Evolutionary conservation across 495 filamentous ascomycete species (phyloP).

Genomic region (Podospora anserina): DNA sequence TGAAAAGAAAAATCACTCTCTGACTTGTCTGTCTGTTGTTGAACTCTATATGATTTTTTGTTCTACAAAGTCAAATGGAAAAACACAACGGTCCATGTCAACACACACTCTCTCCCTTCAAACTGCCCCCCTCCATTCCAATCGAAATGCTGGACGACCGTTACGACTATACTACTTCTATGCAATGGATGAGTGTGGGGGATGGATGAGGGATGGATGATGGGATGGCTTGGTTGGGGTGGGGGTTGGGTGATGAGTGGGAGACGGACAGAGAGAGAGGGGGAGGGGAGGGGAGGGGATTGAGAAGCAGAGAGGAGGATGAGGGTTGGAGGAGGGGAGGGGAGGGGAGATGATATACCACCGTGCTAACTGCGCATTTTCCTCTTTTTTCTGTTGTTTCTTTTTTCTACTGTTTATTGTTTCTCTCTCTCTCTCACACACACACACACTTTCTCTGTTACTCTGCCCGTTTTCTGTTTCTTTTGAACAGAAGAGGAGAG

Average conservation of each 20-base stretch:
- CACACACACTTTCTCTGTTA: too few relatives aligned
- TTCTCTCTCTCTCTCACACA: background rate
- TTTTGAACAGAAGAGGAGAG: too few relatives aligned
- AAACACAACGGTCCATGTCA: background rate
- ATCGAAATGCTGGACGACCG: background rate
- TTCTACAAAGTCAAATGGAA: background rate
- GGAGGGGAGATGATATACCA: conserved; percentile 8
- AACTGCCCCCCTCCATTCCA: background rate
- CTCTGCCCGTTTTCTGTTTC: too few relatives aligned
- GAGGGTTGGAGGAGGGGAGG: conserved; percentile 3
- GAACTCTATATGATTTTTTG: background rate
- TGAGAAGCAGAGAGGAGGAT: conserved; percentile 2
- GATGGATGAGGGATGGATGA: background rate
- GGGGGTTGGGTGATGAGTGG: conserved; percentile 5
- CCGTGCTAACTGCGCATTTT: conserved; percentile 16
- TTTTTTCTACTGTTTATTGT: background rate
- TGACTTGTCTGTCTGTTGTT: background rate
- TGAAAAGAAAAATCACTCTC: conserved; percentile 4
- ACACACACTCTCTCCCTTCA: background rate
- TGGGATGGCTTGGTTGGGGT: background rate
- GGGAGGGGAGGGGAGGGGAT: background rate
- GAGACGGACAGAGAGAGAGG: background rate
- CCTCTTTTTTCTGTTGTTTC: conserved; percentile 10
- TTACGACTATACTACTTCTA: background rate
- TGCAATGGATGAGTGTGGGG: background rate